phyloP scores from a whole-genome alignment of 2,329 filamentous ascomycete species.

The Immersiporthe knoxdaviesiana region DNA sequence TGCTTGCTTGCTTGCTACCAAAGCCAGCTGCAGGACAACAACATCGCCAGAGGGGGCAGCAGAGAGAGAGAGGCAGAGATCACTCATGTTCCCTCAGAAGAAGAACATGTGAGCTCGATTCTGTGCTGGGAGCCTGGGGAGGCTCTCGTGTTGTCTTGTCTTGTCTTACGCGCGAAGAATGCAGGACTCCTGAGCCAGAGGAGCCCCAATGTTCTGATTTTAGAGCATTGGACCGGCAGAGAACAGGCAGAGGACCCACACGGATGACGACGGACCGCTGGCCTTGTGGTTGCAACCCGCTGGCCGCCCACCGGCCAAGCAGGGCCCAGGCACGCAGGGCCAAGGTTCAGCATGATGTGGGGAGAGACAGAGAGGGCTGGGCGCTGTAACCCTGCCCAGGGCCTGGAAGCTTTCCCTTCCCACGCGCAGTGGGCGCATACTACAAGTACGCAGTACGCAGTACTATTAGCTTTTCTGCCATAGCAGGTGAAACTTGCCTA shows the following conservation, averaged over 20 bases:
- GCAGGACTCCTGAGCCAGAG: neutral
- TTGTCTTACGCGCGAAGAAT: neutral
- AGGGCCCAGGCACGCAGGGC: neutral
- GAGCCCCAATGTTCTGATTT: slow-evolving; percentile 3
- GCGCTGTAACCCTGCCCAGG: slow-evolving; percentile 3
- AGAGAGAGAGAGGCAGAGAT: neutral
- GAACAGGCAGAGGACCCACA: slow-evolving; percentile 1
- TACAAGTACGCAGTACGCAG: neutral
- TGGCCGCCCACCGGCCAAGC: neutral
- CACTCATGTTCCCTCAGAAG: slow-evolving; percentile 18
- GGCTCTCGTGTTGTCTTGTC: neutral
- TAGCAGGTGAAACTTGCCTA: neutral
- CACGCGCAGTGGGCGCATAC: neutral
- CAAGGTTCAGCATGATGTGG: neutral
- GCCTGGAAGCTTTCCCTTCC: slow-evolving; percentile 3
- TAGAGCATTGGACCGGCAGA: neutral
- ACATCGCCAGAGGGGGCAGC: slow-evolving; percentile 19
- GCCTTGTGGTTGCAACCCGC: slow-evolving; percentile 1
- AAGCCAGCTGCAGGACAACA: slow-evolving; percentile 15
- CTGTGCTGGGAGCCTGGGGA: slow-evolving; percentile 8
- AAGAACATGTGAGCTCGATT: slow-evolving; percentile 15
- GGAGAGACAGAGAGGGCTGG: slow-evolving; percentile 1
- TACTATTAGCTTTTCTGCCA: no score
- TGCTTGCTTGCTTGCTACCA: slow-evolving; percentile 26
- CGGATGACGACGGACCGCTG: neutral